phyloP scores from a whole-genome alignment of 176 grass and related monocot genomes.

The Oryza officinalis region DNA sequence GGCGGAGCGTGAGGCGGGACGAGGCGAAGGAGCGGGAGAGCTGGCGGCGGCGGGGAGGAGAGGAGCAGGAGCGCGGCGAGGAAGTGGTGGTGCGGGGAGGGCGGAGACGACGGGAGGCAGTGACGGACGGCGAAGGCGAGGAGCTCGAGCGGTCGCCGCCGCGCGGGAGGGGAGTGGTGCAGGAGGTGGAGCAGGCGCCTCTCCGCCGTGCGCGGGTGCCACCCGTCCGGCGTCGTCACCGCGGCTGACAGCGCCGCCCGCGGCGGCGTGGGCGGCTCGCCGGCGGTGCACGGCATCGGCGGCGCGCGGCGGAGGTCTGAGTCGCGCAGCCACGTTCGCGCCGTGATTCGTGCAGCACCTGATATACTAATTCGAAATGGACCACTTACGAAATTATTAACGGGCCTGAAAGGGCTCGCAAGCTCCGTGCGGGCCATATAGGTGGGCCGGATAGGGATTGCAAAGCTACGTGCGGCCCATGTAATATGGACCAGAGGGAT shows the following conservation, averaged over 20 bases:
- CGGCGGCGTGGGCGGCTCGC: neutral
- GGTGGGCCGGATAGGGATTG: too few relatives aligned
- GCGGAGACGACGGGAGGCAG: slow-evolving; percentile 25
- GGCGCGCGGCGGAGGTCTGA: neutral
- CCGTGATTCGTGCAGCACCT: neutral
- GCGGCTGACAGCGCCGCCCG: neutral
- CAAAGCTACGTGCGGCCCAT: too few relatives aligned
- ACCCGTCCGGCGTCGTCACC: slow-evolving; percentile 39
- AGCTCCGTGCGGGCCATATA: too few relatives aligned
- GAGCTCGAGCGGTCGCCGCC: slow-evolving; percentile 42
- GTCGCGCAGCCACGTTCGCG: neutral
- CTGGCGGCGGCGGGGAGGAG: slow-evolving; percentile 23
- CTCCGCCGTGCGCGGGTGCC: slow-evolving; percentile 45
- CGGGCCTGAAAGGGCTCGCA: neutral
- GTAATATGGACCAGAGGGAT: too few relatives aligned
- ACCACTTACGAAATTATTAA: neutral
- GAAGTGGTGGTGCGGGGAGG: slow-evolving; percentile 43
- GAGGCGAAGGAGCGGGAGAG: slow-evolving; percentile 18
- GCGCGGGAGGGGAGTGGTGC: slow-evolving; percentile 36
- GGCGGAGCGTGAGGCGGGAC: slow-evolving; percentile 24
- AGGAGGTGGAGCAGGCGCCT: slow-evolving; percentile 56
- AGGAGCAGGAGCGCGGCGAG: slow-evolving; percentile 54
- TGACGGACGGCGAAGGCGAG: slow-evolving; percentile 51
- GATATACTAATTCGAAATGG: neutral
- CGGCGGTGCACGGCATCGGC: slow-evolving; percentile 15